A percentile compares a stretch with the other conserved stretches of the same genome.
These are phyloP conservation scores for Tremella yokohamensis DNA, from an alignment of 768 basidiomycete genomes.

Conservation along the genomic window DNA sequence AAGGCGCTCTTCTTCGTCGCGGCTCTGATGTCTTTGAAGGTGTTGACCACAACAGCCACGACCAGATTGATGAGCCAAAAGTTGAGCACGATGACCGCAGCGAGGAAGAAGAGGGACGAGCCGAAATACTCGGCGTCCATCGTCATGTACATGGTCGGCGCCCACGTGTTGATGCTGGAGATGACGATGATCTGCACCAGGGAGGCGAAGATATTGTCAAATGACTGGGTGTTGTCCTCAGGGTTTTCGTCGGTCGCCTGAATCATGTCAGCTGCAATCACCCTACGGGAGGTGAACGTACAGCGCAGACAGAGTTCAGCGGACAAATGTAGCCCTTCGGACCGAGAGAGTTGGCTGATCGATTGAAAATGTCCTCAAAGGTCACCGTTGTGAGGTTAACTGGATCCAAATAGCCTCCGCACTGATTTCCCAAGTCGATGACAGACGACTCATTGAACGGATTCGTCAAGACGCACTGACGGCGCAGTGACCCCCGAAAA, in stretches of 20 bases:
- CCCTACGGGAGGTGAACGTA: slow-evolving; percentile 47
- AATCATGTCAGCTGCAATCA: neutral
- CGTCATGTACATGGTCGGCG: slow-evolving; percentile 72
- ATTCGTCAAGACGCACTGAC: slow-evolving; percentile 51
- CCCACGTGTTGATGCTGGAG: slow-evolving; percentile 60
- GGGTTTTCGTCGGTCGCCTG: slow-evolving; percentile 59
- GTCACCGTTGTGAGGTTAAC: too few species aligned
- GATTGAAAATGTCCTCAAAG: too few species aligned
- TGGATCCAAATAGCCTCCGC: slow-evolving; percentile 60
- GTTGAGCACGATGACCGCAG: slow-evolving; percentile 78
- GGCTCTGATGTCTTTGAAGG: slow-evolving; percentile 78
- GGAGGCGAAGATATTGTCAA: slow-evolving; percentile 81
- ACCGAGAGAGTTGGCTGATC: slow-evolving; percentile 6
- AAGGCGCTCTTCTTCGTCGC: slow-evolving; percentile 90
- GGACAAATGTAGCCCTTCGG: slow-evolving; percentile 89
- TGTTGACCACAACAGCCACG: slow-evolving; percentile 92
- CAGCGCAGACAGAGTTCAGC: slow-evolving; percentile 74
- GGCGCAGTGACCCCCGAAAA: slow-evolving; percentile 76
- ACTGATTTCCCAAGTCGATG: slow-evolving; percentile 57
- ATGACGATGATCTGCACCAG: slow-evolving; percentile 80
- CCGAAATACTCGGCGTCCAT: slow-evolving; percentile 86
- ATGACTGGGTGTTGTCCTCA: slow-evolving; percentile 64
- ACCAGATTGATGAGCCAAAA: slow-evolving; percentile 83
- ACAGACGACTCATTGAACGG: slow-evolving; percentile 46
- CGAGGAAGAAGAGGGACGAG: slow-evolving; percentile 83